Percentiles rank a stretch among this genome's conserved stretches.
phyloP scores from a whole-genome alignment of 2,329 filamentous ascomycete genomes.

The Scedosporium apiospermum region DNA sequence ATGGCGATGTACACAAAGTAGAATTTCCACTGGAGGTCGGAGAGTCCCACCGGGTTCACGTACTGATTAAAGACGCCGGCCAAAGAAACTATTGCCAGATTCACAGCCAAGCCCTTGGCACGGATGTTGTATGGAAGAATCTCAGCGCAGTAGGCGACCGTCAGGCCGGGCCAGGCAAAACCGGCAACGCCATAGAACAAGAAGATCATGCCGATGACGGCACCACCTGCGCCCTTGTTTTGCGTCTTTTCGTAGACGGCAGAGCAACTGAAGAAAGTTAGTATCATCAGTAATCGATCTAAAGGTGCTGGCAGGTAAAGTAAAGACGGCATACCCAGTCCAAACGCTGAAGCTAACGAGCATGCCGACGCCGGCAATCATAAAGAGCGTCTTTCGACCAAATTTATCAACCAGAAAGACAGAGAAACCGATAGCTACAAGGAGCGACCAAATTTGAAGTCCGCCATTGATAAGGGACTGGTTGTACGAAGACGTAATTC shows the following conservation, averaged over 20 bases:
- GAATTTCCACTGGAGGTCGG: slow-evolving; percentile 40
- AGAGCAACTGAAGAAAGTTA: no score
- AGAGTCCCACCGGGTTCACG: slow-evolving; percentile 44
- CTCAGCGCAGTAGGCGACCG: slow-evolving; percentile 39
- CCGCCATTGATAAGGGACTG: slow-evolving; percentile 30
- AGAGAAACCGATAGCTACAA: slow-evolving; percentile 30
- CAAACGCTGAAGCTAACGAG: slow-evolving; percentile 23
- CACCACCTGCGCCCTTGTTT: slow-evolving; percentile 18
- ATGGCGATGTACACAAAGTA: slow-evolving; percentile 48
- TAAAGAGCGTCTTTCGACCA: slow-evolving; percentile 38
- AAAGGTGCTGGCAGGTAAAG: no score
- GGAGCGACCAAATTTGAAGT: slow-evolving; percentile 18
- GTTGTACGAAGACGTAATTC: slow-evolving; percentile 33
- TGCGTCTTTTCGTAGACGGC: slow-evolving; percentile 20
- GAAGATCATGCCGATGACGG: slow-evolving; percentile 25
- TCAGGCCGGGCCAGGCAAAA: slow-evolving; percentile 43
- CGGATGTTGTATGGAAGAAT: slow-evolving; percentile 42
- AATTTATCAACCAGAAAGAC: slow-evolving; percentile 36
- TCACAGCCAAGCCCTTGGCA: slow-evolving; percentile 34
- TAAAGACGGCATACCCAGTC: no score
- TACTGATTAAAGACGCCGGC: slow-evolving; percentile 21
- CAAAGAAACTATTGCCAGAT: slow-evolving; percentile 22
- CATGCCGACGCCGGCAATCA: slow-evolving; percentile 28
- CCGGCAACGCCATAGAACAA: slow-evolving; percentile 44
- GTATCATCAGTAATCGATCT: no score